These are phyloP conservation scores for Yamadazyma tumulicola DNA, from an alignment of 805 yeast genomes.

Conservation along the genomic window DNA sequence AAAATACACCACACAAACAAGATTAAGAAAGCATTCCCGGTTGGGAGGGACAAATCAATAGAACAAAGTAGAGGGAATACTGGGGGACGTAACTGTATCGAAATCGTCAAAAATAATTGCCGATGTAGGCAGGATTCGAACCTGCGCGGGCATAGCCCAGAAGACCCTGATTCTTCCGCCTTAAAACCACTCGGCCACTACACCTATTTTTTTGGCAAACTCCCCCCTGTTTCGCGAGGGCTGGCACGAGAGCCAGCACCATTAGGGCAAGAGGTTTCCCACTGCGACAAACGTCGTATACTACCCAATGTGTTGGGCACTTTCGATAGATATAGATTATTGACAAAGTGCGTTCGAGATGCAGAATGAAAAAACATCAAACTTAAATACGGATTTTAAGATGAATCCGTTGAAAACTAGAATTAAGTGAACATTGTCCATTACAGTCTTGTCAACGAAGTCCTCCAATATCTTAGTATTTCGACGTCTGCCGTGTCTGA, in stretches of 20 bases:
- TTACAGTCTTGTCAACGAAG: no score
- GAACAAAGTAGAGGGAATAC: not conserved
- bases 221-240: not conserved
- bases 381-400: no score
- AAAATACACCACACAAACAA: no score
- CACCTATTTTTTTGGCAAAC: constrained; percentile 3
- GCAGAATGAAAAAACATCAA: no score
- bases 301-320: not conserved
- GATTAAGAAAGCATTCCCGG: no score
- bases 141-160: constrained; percentile 14
- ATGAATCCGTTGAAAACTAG: no score
- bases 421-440: no score
- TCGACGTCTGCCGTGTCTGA: no score
- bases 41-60: no score
- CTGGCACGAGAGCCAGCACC: not conserved
- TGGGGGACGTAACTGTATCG: constrained; percentile 1
- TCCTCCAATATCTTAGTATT: no score
- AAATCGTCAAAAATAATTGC: not conserved
- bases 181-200: constrained; percentile 13
- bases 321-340: no score
- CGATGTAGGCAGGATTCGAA: constrained; percentile 12
- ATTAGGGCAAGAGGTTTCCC: not conserved
- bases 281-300: constrained; percentile 6
- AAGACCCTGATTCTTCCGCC: constrained; percentile 12
- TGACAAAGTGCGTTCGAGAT: no score